These are phyloP conservation scores for Wickerhamomyces sp. DNA, from an alignment of 1,139 yeast genomes.

Conservation along the genomic window DNA sequence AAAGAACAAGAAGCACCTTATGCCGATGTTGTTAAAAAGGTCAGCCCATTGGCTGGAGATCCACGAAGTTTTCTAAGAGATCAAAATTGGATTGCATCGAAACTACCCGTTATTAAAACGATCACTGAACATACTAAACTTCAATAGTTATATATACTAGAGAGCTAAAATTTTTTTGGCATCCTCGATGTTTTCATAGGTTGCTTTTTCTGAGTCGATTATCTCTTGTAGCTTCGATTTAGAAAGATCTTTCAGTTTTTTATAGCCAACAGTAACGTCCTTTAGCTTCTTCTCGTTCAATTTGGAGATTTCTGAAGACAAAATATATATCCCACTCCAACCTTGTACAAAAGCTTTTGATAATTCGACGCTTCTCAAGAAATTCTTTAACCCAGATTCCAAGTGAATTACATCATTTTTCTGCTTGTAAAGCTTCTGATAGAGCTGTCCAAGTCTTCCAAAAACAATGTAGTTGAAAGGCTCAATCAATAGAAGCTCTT, in stretches of 20 bases:
- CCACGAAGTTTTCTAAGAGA: constrained; percentile 77
- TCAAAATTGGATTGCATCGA: constrained; percentile 71
- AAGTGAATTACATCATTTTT: constrained; percentile 7
- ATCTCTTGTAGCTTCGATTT: constrained; percentile 31
- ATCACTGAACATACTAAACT: constrained; percentile 27
- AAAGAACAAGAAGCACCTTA: constrained; percentile 70
- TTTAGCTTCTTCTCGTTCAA: constrained; percentile 17
- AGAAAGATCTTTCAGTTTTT: constrained; percentile 31
- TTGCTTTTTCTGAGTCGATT: constrained; percentile 27
- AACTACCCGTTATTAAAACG: constrained; percentile 42
- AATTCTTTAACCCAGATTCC: constrained; percentile 40
- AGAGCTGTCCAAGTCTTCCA: constrained; percentile 55
- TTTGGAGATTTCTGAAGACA: constrained; percentile 29
- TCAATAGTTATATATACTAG: constrained; percentile 1
- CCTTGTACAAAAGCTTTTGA: constrained; percentile 65
- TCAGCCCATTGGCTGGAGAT: constrained; percentile 48
- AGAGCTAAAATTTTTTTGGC: constrained; percentile 25
- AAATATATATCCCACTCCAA: constrained; percentile 67
- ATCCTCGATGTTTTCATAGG: constrained; percentile 28
- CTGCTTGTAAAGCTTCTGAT: constrained; percentile 9
- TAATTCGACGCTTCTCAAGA: constrained; percentile 68
- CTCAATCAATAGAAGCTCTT: constrained; percentile 61
- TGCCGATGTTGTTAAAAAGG: constrained; percentile 44
- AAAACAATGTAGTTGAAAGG: constrained; percentile 75
- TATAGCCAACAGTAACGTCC: constrained; percentile 16